Evolutionary conservation across 306 rosid species (phyloP), one percentile per base, ranked within the genome.

Genomic region (Spatholobus suberectus): DNA sequence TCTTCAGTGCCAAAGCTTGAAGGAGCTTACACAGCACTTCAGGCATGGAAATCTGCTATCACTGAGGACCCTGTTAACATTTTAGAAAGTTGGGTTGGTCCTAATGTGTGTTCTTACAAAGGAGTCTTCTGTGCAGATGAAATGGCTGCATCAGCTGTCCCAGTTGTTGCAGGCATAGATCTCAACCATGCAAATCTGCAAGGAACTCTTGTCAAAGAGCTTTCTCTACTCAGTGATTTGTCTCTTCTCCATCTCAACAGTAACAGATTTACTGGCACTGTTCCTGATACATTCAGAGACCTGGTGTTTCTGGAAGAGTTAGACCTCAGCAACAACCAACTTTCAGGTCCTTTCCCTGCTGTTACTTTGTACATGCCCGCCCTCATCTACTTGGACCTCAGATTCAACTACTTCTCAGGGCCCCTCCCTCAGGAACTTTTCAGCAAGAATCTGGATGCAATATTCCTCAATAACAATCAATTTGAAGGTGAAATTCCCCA

Each of bases 11-110:
- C 97, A 72, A 83, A 70, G 26, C 85, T 37, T 40, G 82, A 84
- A 54, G 70, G 71, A 87, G 97, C 98, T 79, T 94, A 91, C 90
- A 43, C 89, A 59, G 98, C 90, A 35, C 91, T 96, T 0, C 99
- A 94, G 81, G 89, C 95, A 12, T 96, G 99, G 99, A 96, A 96
- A 89, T 90, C 98, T 4, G 90, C 96, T 44, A 92, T 96, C 40
- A 82, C 87, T 20, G 98, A 96, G 3, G 99, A 96, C 84, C 98
- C 99, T 26, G 52, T 81, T 3, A 85, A 88, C 84, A 73, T 92
- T 84, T 81, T 94, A 32, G 78, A 58, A 14, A 75, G 87, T 52
- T 96, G 99, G 99, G 88, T 78, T 69, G 96, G 99, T 65, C 34
- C 92, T 17, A 85, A 94, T 73, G 96, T 96, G 43, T 96, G 99